Evolutionary conservation across 352 stramenopile genomes (phyloP).

Genomic region (Globisporangium cylindrosporum): DNA sequence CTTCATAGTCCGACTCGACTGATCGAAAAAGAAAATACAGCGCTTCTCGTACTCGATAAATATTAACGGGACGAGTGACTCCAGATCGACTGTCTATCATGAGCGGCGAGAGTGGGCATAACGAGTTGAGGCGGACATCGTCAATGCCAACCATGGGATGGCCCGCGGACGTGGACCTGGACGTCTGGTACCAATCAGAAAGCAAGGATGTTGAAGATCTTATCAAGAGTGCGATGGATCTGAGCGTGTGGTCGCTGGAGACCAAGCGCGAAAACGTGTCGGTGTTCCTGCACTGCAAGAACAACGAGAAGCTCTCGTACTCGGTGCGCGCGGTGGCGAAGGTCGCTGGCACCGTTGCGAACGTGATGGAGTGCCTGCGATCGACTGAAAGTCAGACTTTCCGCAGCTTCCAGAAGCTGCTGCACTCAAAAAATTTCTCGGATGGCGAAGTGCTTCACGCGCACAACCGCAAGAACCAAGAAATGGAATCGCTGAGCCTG

Average conservation of each 20-base stretch:
- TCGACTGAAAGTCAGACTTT: conserved; percentile 56
- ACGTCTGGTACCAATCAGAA: conserved; percentile 73
- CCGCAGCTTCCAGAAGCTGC: conserved; percentile 65
- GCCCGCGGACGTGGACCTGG: conserved; percentile 74
- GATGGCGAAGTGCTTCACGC: conserved; percentile 79
- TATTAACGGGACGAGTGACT: not conserved
- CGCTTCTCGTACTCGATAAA: not conserved
- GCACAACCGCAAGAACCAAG: conserved; percentile 30
- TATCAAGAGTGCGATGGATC: conserved; percentile 57
- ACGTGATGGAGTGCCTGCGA: conserved; percentile 79
- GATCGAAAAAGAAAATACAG: not conserved
- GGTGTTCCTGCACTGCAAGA: conserved; percentile 83
- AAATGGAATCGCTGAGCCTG: conserved; percentile 69
- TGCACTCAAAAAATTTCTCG: conserved; percentile 73
- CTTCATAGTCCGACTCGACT: conserved; percentile 8
- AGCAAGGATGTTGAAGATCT: conserved; percentile 68
- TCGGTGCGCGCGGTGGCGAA: conserved; percentile 69
- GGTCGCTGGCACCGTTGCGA: conserved; percentile 59
- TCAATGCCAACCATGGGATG: conserved; percentile 39
- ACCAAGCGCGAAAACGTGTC: conserved; percentile 55
- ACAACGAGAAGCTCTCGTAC: conserved; percentile 76
- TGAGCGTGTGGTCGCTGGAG: conserved; percentile 78
- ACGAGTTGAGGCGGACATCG: conserved; percentile 17
- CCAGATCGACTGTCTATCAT: conserved; percentile 8
- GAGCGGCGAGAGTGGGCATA: not conserved